Conservation (phyloP, 228 moss, liverwort and hornwort genomes). For the Sphagnum magellanicum region DNA sequence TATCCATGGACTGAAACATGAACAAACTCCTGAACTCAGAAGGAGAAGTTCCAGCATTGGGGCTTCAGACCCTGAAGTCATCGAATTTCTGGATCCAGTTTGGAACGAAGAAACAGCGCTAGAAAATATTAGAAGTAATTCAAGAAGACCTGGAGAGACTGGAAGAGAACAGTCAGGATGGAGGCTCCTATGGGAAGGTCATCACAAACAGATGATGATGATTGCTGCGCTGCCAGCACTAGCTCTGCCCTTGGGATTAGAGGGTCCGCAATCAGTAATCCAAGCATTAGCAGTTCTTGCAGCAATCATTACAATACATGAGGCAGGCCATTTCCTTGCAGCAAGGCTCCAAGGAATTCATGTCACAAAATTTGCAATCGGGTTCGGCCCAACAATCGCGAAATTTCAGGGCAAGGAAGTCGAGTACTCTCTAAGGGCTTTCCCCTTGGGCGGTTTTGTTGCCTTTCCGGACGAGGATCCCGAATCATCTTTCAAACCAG, state of each 20-base stretch:
- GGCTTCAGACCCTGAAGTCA: no score
- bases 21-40: no score
- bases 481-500: slow-evolving; percentile 49
- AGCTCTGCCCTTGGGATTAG: slow-evolving; percentile 4
- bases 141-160: no score
- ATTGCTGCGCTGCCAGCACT: slow-evolving; percentile 26
- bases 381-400: slow-evolving; percentile 85
- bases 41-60: no score
- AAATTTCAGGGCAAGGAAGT: slow-evolving; percentile 69
- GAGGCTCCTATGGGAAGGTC: no score
- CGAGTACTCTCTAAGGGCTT: slow-evolving; percentile 79
- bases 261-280: slow-evolving; percentile 60
- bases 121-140: no score
- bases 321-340: slow-evolving; percentile 85
- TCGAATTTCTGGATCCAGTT: no score
- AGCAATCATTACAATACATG: slow-evolving; percentile 85
- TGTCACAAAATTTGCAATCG: slow-evolving; percentile 89
- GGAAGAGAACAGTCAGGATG: no score
- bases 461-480: slow-evolving; percentile 94
- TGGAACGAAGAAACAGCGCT: no score
- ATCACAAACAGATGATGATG: slow-evolving; percentile 10
- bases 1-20: no score
- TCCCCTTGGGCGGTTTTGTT: slow-evolving; percentile 88
- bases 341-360: slow-evolving; percentile 81
- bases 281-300: slow-evolving; percentile 86